Evolutionary conservation across 2,329 filamentous ascomycete genomes (phyloP), one percentile per base, ranked within the genome.

Genomic region (Cryphonectria nitschkei): DNA sequence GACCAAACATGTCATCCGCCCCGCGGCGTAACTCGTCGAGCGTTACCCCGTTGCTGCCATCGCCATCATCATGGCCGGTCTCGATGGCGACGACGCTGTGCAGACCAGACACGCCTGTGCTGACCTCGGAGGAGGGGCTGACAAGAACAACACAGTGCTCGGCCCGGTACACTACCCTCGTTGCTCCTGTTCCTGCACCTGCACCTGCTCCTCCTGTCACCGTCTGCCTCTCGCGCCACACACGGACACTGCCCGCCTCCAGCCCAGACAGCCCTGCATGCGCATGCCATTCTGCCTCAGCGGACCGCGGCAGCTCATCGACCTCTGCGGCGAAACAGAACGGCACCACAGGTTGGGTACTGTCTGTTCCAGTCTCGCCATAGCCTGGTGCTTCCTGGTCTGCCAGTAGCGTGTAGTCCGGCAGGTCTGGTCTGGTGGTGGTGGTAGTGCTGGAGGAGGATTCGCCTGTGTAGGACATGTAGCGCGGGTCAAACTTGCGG

Each of bases 211-310:
- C 37, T 39, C 11, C 37, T 39, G 9, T 9, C 37, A 39, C 37
- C 8, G 9, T 39, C 22, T 8, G 5, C n/a, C 46, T 46, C 65
- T 67, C 63, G 13, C 70, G 67, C 65, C 68, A 69, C 39, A 78
- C 56, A 39, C 69, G 74, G 3, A 80, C 72, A 13, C 75, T 75
- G 16, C 75, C 77, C 8, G 69, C 14, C 29, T 29, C 74, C 22
- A 80, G 71, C 39, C 80, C 79, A 16, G 81, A 80, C 8, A 92
- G 79, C 0, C 93, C 92, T 3, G 88, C 78, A 70, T 91, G 87
- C 1, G 86, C 90, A 75, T 93, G 91, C 95, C 95, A 99, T 82
- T 99, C 96, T 14, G 98, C 88, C 52, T 85, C 85, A 39, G 92
- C 91, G 22, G 83, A 84, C 29, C 93, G 88, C 0, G 96, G 96